phyloP scores from a whole-genome alignment of 2,329 filamentous ascomycete species.

The Pseudonectria foliicola region DNA sequence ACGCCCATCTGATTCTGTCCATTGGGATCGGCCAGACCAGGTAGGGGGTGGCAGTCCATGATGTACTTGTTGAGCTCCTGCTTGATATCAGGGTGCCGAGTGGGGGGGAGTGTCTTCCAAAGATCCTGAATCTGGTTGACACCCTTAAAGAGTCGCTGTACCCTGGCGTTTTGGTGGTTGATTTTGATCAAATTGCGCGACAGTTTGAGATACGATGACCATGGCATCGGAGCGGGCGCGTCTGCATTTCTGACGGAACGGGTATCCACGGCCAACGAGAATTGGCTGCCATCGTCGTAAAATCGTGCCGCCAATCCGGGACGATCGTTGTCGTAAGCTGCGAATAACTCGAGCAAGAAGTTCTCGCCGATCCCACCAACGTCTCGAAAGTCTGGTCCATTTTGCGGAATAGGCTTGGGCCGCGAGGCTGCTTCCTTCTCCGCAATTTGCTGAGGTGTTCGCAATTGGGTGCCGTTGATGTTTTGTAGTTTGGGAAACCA shows the following conservation, averaged over 20 bases:
- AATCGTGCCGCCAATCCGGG: constrained; percentile 54
- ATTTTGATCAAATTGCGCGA: constrained; percentile 74
- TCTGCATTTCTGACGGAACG: constrained; percentile 42
- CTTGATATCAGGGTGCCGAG: constrained; percentile 65
- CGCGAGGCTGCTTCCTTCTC: constrained; percentile 42
- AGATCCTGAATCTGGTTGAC: constrained; percentile 55
- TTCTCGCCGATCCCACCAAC: constrained; percentile 65
- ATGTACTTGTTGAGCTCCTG: constrained; percentile 66
- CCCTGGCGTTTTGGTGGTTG: constrained; percentile 49
- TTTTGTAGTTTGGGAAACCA: constrained; percentile 79
- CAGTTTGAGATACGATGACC: constrained; percentile 68
- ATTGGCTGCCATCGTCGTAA: constrained; percentile 70
- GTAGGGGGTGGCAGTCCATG: constrained; percentile 71
- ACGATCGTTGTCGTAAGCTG: constrained; percentile 66
- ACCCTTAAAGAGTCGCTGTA: constrained; percentile 61
- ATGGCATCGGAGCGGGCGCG: constrained; percentile 44
- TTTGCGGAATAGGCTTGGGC: constrained; percentile 53
- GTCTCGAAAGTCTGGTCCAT: constrained; percentile 65
- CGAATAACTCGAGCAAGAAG: constrained; percentile 69
- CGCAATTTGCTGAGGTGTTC: constrained; percentile 63
- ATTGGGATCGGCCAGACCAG: constrained; percentile 62
- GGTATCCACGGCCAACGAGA: constrained; percentile 69
- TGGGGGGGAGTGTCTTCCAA: constrained; percentile 65
- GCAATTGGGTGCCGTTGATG: constrained; percentile 68
- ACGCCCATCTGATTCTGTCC: constrained; percentile 59